A percentile compares a stretch with the other conserved stretches of the same genome.
Conservation (phyloP, 1,284 basidiomycete genomes). For the Ganoderma lucidum region DNA sequence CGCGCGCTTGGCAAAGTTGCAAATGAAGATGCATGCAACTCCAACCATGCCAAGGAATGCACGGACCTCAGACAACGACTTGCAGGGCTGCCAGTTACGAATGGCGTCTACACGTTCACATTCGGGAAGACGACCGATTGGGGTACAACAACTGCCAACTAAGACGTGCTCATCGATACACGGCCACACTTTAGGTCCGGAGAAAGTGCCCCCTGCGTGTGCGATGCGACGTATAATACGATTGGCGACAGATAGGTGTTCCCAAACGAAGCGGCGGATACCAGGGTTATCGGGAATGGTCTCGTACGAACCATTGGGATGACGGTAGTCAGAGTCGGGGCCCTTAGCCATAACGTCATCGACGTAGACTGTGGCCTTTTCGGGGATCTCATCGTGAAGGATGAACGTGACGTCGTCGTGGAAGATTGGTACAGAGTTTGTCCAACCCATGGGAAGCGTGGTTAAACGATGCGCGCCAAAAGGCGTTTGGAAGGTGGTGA, state of each 20-base stretch:
- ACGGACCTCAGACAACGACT: constrained; percentile 32
- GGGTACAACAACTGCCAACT: too few relatives aligned
- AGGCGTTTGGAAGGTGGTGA: constrained; percentile 27
- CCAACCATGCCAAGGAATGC: constrained; percentile 36
- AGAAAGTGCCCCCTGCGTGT: too few relatives aligned
- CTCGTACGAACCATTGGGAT: too few relatives aligned
- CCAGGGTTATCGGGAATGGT: too few relatives aligned
- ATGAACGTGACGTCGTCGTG: constrained; percentile 47
- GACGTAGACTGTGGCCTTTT: constrained; percentile 42
- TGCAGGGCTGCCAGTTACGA: constrained; percentile 34
- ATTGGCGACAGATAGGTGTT: too few relatives aligned
- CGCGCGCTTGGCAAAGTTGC: constrained; percentile 28
- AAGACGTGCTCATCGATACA: too few relatives aligned
- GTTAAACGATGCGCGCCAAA: constrained; percentile 36
- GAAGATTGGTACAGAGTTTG: constrained; percentile 48
- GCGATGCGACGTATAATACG: too few relatives aligned
- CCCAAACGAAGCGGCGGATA: too few relatives aligned
- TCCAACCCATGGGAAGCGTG: constrained; percentile 49
- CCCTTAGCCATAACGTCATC: constrained; percentile 38
- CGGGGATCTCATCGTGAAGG: constrained; percentile 45
- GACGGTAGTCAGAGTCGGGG: too few relatives aligned
- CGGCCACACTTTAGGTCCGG: too few relatives aligned
- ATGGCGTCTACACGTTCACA: background rate
- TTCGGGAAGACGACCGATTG: too few relatives aligned
- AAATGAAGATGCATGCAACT: constrained; percentile 32